These are phyloP conservation scores for Globisporangium paroecandrum DNA, from an alignment of 352 stramenopile genomes.

Conservation along the genomic window DNA sequence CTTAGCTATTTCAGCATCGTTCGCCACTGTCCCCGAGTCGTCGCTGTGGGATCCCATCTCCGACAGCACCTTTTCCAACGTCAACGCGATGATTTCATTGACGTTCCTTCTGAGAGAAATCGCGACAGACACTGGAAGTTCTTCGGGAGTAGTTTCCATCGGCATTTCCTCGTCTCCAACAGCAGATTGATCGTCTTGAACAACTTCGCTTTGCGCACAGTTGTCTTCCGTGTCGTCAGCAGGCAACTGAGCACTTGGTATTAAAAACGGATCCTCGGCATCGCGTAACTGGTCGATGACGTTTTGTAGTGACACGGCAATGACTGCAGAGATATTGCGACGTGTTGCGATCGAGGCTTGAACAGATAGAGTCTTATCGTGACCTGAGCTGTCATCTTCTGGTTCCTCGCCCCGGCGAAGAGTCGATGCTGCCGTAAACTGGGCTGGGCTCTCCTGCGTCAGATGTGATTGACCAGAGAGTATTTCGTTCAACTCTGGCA, in stretches of 20 bases:
- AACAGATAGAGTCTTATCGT: conserved; percentile 11
- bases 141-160: background rate
- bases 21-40: background rate
- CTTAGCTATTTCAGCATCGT: background rate
- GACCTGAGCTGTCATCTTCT: background rate
- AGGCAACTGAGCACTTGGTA: background rate
- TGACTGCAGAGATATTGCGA: conserved; percentile 27
- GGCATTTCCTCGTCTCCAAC: background rate
- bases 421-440: background rate
- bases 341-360: conserved; percentile 26
- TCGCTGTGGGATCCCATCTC: conserved; percentile 15
- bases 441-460: background rate
- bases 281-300: conserved; percentile 24
- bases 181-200: background rate
- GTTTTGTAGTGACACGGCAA: conserved; percentile 28
- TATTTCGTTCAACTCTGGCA: background rate
- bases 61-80: conserved; percentile 27
- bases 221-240: background rate
- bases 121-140: conserved; percentile 22
- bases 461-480: background rate
- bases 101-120: conserved; percentile 33
- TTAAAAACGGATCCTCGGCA: background rate
- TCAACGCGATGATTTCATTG: conserved; percentile 28
- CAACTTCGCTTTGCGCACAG: background rate
- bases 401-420: background rate